Conservation (phyloP, 2,329 filamentous ascomycete genomes). For the Ilyonectria mors-panacis region DNA sequence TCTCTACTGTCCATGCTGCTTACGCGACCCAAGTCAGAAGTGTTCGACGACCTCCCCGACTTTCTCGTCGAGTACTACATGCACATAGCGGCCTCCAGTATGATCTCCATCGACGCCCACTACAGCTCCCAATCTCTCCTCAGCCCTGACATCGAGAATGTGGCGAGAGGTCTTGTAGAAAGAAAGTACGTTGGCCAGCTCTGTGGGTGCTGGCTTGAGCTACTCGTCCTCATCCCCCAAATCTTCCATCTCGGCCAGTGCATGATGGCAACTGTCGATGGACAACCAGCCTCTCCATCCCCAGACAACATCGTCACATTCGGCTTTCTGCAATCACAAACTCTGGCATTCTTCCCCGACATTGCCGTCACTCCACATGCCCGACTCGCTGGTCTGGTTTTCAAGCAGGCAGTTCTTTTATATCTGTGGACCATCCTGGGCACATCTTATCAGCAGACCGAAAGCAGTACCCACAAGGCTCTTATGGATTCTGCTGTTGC, state of each 20-base stretch:
- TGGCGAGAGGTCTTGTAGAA: conserved; percentile 49
- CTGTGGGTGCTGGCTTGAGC: conserved; percentile 58
- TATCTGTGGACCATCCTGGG: conserved; percentile 58
- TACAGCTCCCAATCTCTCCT: conserved; percentile 50
- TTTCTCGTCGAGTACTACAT: conserved; percentile 65
- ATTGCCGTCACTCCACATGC: conserved; percentile 54
- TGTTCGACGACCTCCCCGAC: conserved; percentile 57
- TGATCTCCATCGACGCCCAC: conserved; percentile 60
- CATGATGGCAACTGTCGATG: conserved; percentile 53
- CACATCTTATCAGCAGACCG: conserved; percentile 42
- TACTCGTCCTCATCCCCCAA: conserved; percentile 55
- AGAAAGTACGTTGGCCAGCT: conserved; percentile 55
- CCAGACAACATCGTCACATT: conserved; percentile 61
- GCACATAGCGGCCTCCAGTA: conserved; percentile 62
- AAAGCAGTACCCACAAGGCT: conserved; percentile 40
- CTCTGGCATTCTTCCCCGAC: conserved; percentile 58
- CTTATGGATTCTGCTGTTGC: conserved; percentile 49
- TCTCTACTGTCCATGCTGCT: conserved; percentile 58
- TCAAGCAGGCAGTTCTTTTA: conserved; percentile 61
- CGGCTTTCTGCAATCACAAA: conserved; percentile 58
- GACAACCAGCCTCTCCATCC: conserved; percentile 45
- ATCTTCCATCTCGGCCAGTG: conserved; percentile 61
- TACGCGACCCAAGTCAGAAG: conserved; percentile 48
- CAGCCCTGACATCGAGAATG: conserved; percentile 49
- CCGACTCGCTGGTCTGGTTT: conserved; percentile 58